A percentile compares a stretch with the other conserved stretches of the same genome.
phyloP scores from a whole-genome alignment of 495 filamentous ascomycete genomes.

The Usnea hakonensis region DNA sequence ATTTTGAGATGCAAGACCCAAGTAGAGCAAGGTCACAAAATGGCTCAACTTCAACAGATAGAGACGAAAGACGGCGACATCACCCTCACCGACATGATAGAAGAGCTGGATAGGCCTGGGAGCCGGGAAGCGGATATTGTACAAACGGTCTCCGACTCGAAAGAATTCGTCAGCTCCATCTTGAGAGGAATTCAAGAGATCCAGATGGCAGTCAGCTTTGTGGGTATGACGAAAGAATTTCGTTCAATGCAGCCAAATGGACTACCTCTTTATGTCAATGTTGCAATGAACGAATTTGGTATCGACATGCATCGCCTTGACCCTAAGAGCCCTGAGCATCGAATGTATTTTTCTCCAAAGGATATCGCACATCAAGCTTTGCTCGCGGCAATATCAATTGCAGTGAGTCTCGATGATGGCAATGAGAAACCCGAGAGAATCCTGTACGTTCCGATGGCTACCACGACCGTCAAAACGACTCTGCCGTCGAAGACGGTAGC shows the following conservation, averaged over 20 bases:
- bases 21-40: constrained; percentile 35
- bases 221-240: constrained; percentile 75
- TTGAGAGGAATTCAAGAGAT: constrained; percentile 91
- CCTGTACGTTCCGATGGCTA: constrained; percentile 95
- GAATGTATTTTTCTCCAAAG: constrained; percentile 95
- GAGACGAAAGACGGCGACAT: constrained; percentile 45
- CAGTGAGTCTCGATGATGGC: constrained; percentile 83
- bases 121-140: constrained; percentile 68
- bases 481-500: constrained; percentile 90
- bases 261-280: constrained; percentile 66
- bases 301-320: constrained; percentile 91
- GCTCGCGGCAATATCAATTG: constrained; percentile 83
- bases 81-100: constrained; percentile 65
- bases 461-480: constrained; percentile 89
- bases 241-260: constrained; percentile 56
- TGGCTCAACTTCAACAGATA: constrained; percentile 27
- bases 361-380: constrained; percentile 95
- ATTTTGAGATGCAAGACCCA: constrained; percentile 52
- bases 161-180: constrained; percentile 83
- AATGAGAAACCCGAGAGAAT: constrained; percentile 76
- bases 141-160: constrained; percentile 84
- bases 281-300: constrained; percentile 91
- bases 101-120: constrained; percentile 67
- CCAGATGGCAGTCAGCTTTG: constrained; percentile 89
- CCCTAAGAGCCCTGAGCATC: constrained; percentile 86